Conservation (phyloP, 2,329 filamentous ascomycete species). For the Harringtonia lauricola region DNA sequence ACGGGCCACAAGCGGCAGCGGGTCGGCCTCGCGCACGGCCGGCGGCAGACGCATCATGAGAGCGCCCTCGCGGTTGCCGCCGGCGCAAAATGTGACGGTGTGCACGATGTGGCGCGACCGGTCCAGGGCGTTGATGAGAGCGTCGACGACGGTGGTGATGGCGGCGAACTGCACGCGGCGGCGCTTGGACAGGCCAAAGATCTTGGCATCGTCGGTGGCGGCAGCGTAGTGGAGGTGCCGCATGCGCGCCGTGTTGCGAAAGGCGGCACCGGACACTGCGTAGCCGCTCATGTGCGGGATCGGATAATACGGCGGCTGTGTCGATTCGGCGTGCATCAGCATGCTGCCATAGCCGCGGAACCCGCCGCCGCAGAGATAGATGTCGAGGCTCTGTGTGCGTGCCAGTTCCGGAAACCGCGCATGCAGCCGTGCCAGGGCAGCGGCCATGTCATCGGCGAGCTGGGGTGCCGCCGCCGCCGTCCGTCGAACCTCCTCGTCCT, state of each 20-base stretch:
- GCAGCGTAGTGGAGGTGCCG: conserved; percentile 35
- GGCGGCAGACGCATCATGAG: conserved; percentile 59
- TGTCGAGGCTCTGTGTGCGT: conserved; percentile 39
- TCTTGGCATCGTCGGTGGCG: conserved; percentile 41
- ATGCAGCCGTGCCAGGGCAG: conserved; percentile 46
- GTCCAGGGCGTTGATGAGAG: conserved; percentile 52
- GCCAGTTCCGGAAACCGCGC: conserved; percentile 38
- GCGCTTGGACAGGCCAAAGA: conserved; percentile 71
- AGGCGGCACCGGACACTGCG: conserved; percentile 48
- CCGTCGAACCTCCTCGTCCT: conserved; percentile 25
- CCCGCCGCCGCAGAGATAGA: conserved; percentile 83
- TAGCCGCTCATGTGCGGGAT: conserved; percentile 77
- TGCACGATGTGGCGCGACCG: conserved; percentile 45
- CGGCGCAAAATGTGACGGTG: conserved; percentile 69
- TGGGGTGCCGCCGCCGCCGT: conserved; percentile 37
- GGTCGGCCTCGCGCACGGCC: conserved; percentile 50
- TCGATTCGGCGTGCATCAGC: conserved; percentile 65
- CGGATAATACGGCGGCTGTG: conserved; percentile 72
- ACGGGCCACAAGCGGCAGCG: conserved; percentile 35
- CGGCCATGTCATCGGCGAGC: conserved; percentile 45
- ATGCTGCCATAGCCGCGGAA: conserved; percentile 88
- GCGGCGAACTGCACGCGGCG: conserved; percentile 74
- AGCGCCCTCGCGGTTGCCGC: conserved; percentile 76
- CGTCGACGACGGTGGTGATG: conserved; percentile 68
- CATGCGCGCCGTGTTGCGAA: conserved; percentile 43